These are phyloP conservation scores for Gossypium turneri DNA, from an alignment of 345 rosid genomes.

Conservation along the genomic window DNA sequence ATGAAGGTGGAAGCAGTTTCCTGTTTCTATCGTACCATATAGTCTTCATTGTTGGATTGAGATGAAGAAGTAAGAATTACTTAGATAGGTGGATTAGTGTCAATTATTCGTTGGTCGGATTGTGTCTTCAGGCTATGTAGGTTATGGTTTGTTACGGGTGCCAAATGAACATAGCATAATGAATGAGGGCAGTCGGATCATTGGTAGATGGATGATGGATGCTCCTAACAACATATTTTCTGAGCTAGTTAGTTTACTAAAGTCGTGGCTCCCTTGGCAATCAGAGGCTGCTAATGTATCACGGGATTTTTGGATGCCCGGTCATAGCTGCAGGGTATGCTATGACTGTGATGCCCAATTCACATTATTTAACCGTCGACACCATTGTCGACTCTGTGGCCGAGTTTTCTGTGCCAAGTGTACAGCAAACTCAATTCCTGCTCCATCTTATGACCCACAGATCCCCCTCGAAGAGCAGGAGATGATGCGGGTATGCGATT, in stretches of 20 bases:
- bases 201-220: slow-evolving; percentile 75
- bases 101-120: not conserved
- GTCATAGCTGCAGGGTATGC: slow-evolving; percentile 92
- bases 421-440: slow-evolving; percentile 71
- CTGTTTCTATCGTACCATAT: not conserved
- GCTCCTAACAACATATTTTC: slow-evolving; percentile 49
- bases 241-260: slow-evolving; percentile 46
- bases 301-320: slow-evolving; percentile 99
- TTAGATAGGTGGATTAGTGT: not conserved
- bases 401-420: slow-evolving; percentile 92
- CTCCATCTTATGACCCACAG: slow-evolving; percentile 40
- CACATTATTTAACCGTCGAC: slow-evolving; percentile 67
- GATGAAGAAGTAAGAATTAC: not conserved
- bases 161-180: slow-evolving; percentile 56
- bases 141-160: slow-evolving; percentile 26
- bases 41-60: not conserved
- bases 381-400: slow-evolving; percentile 93
- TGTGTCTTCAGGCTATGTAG: not conserved
- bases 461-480: slow-evolving; percentile 55
- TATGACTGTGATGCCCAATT: slow-evolving; percentile 90
- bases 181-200: slow-evolving; percentile 44
- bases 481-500: slow-evolving; percentile 83
- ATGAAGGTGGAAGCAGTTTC: not conserved
- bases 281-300: slow-evolving; percentile 75
- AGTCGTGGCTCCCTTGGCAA: slow-evolving; percentile 77